A percentile compares a stretch with the other conserved stretches of the same genome.
These are phyloP conservation scores for Elongisporangium prolatum DNA, from an alignment of 352 stramenopile genomes.

Conservation along the genomic window DNA sequence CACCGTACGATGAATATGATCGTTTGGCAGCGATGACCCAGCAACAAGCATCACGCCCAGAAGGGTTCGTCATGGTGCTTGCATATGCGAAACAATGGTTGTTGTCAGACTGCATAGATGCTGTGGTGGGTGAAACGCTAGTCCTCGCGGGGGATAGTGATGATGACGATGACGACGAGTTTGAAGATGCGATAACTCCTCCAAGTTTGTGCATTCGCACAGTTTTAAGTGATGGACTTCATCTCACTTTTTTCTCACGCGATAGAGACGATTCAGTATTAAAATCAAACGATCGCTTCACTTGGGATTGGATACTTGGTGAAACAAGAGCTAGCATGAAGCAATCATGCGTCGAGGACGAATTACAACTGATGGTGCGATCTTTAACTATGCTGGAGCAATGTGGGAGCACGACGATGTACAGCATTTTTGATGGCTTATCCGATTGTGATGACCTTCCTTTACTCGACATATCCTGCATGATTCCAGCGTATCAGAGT, in stretches of 20 bases:
- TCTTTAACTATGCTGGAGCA: slow-evolving; percentile 60
- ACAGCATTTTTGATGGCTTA: slow-evolving; percentile 35
- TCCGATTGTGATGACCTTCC: slow-evolving; percentile 11
- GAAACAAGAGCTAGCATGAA: slow-evolving; percentile 46
- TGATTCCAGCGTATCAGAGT: slow-evolving; percentile 77
- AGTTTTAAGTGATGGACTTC: slow-evolving; percentile 36
- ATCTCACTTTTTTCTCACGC: slow-evolving; percentile 48
- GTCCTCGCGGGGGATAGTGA: slow-evolving; percentile 44
- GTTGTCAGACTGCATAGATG: slow-evolving; percentile 70
- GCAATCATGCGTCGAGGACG: slow-evolving; percentile 83
- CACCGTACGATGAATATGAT: slow-evolving; percentile 84
- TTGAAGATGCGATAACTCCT: slow-evolving; percentile 83
- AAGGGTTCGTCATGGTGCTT: slow-evolving; percentile 82
- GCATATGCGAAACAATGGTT: slow-evolving; percentile 86
- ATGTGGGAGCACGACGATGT: slow-evolving; percentile 17
- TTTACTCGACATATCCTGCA: slow-evolving; percentile 51
- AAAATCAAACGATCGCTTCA: slow-evolving; percentile 9
- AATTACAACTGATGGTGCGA: slow-evolving; percentile 60
- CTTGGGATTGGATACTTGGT: slow-evolving; percentile 63
- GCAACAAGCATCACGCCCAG: slow-evolving; percentile 65
- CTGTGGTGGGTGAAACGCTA: slow-evolving; percentile 39
- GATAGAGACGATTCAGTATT: slow-evolving; percentile 9
- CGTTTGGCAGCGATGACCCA: slow-evolving; percentile 61
- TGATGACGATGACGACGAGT: slow-evolving; percentile 79
- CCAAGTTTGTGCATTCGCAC: slow-evolving; percentile 66